Evolutionary conservation across 1,284 basidiomycete species (phyloP).

Genomic region (Ceratobasidium theobromae): DNA sequence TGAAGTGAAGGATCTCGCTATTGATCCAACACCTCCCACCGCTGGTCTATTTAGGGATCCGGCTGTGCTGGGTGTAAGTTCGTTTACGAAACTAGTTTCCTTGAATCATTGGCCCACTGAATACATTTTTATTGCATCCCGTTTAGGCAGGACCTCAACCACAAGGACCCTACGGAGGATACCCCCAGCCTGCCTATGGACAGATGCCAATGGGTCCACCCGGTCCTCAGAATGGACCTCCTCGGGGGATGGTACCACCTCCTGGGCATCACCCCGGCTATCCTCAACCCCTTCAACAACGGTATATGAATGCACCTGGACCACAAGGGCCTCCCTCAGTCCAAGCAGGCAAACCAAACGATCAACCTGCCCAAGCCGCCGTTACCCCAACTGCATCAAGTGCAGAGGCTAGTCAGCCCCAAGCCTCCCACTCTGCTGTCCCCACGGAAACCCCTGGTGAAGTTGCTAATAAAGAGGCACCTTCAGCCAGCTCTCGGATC

Average conservation of each 20-base stretch:
- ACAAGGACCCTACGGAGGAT: constrained; percentile 23
- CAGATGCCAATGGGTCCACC: constrained; percentile 26
- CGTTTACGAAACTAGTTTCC: background rate
- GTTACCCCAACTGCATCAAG: constrained; percentile 21
- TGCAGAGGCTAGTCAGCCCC: constrained; percentile 41
- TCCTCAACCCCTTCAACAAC: constrained; percentile 21
- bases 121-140: constrained; percentile 15
- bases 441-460: background rate
- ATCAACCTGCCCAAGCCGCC: constrained; percentile 10
- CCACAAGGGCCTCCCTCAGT: background rate
- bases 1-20: constrained; percentile 46
- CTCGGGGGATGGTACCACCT: constrained; percentile 26
- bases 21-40: constrained; percentile 43
- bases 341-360: constrained; percentile 3
- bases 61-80: constrained; percentile 36
- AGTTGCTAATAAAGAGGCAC: no score
- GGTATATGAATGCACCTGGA: constrained; percentile 19
- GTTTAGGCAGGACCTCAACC: constrained; percentile 28
- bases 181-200: constrained; percentile 19
- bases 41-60: constrained; percentile 35
- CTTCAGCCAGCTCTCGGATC: background rate
- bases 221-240: constrained; percentile 17
- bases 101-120: background rate
- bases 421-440: background rate
- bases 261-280: constrained; percentile 7